Evolutionary conservation across 2,329 filamentous ascomycete genomes (phyloP).

Genomic region (Pseudopyricularia javanii): DNA sequence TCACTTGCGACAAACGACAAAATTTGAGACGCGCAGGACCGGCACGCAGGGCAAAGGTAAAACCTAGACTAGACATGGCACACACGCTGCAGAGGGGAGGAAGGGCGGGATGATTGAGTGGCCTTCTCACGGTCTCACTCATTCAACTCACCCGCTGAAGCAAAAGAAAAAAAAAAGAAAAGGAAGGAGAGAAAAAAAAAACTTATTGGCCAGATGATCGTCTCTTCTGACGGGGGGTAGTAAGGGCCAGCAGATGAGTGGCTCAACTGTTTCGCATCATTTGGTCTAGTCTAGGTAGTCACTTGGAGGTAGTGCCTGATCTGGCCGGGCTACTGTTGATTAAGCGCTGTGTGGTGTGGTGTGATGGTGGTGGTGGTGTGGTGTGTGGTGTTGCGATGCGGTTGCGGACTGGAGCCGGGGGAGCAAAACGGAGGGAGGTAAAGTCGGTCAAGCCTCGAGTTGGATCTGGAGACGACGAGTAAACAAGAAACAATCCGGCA

Average conservation of each 20-base stretch:
- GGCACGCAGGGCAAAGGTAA: background rate
- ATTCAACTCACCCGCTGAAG: background rate
- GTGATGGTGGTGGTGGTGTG: too few species aligned
- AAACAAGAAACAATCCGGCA: background rate
- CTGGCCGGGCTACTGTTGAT: background rate
- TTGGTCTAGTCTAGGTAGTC: background rate
- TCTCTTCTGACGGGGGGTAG: slow-evolving; percentile 4
- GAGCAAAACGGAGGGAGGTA: too few species aligned
- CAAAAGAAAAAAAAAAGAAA: too few species aligned
- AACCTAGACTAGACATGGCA: background rate
- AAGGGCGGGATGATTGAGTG: background rate
- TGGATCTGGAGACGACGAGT: background rate
- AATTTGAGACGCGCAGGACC: background rate
- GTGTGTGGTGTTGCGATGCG: too few species aligned
- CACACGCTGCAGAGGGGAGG: background rate
- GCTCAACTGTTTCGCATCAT: background rate
- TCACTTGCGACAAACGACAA: background rate
- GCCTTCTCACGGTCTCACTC: too few species aligned
- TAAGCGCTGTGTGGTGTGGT: background rate
- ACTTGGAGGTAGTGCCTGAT: background rate
- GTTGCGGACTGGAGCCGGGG: too few species aligned
- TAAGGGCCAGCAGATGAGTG: background rate
- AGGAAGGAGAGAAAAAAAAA: too few species aligned
- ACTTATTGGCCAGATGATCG: slow-evolving; percentile 6
- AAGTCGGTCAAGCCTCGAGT: background rate